These are phyloP conservation scores for Mucuna pruriens DNA, from an alignment of 306 rosid species.

Conservation along the genomic window DNA sequence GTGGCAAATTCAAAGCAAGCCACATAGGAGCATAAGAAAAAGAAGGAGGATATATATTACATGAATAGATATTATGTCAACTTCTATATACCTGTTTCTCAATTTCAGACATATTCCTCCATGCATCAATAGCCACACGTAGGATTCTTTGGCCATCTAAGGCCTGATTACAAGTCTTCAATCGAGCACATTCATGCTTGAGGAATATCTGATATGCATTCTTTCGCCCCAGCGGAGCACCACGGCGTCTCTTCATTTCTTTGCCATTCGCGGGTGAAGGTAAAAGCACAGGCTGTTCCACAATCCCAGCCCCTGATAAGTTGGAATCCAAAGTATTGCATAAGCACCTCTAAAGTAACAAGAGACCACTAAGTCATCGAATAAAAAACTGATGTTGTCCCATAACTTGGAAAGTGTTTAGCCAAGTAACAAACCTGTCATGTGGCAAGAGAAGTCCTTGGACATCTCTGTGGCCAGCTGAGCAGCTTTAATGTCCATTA, in stretches of 20 bases:
- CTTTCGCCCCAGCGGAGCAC: slow-evolving; percentile 14
- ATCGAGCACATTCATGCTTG: slow-evolving; percentile 52
- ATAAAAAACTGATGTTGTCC: not conserved
- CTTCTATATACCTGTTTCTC: slow-evolving; percentile 46
- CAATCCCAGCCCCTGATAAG: slow-evolving; percentile 18
- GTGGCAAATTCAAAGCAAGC: not conserved
- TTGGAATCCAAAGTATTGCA: slow-evolving; percentile 27
- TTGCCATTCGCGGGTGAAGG: slow-evolving; percentile 8
- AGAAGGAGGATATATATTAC: not conserved
- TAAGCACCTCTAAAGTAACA: slow-evolving; percentile 14
- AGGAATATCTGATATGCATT: slow-evolving; percentile 50
- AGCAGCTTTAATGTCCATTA: slow-evolving; percentile 20
- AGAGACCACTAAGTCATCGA: not conserved
- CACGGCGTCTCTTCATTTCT: slow-evolving; percentile 37
- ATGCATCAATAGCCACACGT: slow-evolving; percentile 38
- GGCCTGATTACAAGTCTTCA: slow-evolving; percentile 21
- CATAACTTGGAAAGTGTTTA: not conserved
- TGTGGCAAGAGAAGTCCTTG: slow-evolving; percentile 9
- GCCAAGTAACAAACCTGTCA: slow-evolving; percentile 42
- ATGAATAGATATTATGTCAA: not conserved
- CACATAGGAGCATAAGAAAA: not conserved
- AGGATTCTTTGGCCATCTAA: not conserved
- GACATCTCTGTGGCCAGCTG: not conserved
- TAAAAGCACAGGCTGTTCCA: slow-evolving; percentile 24
- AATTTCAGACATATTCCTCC: slow-evolving; percentile 46